Percentiles rank a stretch among this genome's conserved stretches.
Evolutionary conservation across 2,329 filamentous ascomycete genomes (phyloP).

Genomic region (Verticillium dahliae): DNA sequence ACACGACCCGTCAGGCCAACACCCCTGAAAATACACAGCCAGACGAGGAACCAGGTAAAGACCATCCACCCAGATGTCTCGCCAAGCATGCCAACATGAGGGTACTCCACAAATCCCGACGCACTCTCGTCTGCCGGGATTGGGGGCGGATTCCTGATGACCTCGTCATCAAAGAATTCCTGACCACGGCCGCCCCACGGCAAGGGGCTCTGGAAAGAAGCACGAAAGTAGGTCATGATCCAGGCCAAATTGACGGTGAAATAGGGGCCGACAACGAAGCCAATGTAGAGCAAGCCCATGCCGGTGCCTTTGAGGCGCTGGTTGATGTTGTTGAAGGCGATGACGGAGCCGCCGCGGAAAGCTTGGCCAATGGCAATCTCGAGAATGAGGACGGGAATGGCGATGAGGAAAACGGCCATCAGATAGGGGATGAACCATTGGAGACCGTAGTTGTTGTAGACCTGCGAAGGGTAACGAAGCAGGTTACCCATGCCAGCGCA

Average conservation of each 20-base stretch:
- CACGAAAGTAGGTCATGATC: slow-evolving; percentile 53
- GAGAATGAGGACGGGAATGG: slow-evolving; percentile 48
- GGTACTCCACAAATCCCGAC: slow-evolving; percentile 40
- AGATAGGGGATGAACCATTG: slow-evolving; percentile 57
- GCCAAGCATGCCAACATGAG: slow-evolving; percentile 37
- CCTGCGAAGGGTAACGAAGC: slow-evolving; percentile 49
- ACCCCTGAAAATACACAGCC: slow-evolving; percentile 53
- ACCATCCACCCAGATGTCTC: slow-evolving; percentile 51
- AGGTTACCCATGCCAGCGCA: slow-evolving; percentile 53
- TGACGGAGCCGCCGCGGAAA: slow-evolving; percentile 47
- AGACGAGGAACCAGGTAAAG: slow-evolving; percentile 55
- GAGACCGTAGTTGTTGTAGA: slow-evolving; percentile 54
- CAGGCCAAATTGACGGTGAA: slow-evolving; percentile 51
- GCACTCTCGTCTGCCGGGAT: slow-evolving; percentile 28
- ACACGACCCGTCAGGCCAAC: slow-evolving; percentile 52
- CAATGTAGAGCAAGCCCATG: slow-evolving; percentile 43
- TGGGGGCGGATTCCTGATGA: slow-evolving; percentile 39
- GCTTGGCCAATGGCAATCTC: slow-evolving; percentile 66
- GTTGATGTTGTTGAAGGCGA: slow-evolving; percentile 48
- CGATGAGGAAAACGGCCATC: slow-evolving; percentile 46
- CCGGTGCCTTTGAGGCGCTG: slow-evolving; percentile 46
- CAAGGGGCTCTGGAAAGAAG: slow-evolving; percentile 46
- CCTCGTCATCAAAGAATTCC: slow-evolving; percentile 44
- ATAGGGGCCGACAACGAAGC: slow-evolving; percentile 49
- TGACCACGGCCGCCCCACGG: slow-evolving; percentile 45